Evolutionary conservation across 2,329 filamentous ascomycete genomes (phyloP).

Genomic region (Sporothrix schenckii): DNA sequence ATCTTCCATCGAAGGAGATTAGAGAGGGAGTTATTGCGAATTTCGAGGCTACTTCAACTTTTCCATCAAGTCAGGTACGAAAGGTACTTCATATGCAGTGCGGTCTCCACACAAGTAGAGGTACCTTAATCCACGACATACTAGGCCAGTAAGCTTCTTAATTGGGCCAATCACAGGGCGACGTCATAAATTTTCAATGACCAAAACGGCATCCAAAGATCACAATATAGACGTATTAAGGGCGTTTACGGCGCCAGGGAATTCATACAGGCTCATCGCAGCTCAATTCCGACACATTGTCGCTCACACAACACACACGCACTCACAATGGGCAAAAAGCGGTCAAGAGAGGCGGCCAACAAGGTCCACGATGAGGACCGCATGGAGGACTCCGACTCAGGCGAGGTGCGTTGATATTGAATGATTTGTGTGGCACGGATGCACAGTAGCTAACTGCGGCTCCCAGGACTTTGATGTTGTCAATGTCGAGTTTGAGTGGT

Average conservation of each 20-base stretch:
- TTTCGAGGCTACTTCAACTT: too few species aligned
- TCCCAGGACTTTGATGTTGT: conserved; percentile 83
- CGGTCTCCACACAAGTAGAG: not conserved
- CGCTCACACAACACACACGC: not conserved
- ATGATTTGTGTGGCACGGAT: too few species aligned
- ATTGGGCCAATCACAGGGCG: conserved; percentile 30
- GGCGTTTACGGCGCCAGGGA: not conserved
- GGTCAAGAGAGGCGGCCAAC: conserved; percentile 44
- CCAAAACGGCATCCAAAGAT: conserved; percentile 10
- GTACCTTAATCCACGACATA: not conserved
- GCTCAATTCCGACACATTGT: not conserved
- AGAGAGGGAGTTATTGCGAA: too few species aligned
- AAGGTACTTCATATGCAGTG: not conserved
- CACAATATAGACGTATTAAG: not conserved
- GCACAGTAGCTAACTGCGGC: conserved; percentile 33
- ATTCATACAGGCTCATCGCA: not conserved
- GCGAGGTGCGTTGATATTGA: conserved; percentile 43
- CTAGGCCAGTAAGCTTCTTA: not conserved
- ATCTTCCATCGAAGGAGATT: too few species aligned
- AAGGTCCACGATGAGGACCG: conserved; percentile 40
- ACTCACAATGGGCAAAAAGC: conserved; percentile 44
- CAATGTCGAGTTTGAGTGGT: conserved; percentile 98
- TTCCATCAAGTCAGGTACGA: not conserved
- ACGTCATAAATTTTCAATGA: conserved; percentile 33
- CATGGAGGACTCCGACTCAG: conserved; percentile 54